Evolutionary conservation across 1,139 yeast genomes (phyloP), one percentile per base, ranked within the genome.

Genomic region (Casaregolazyma lundiana): DNA sequence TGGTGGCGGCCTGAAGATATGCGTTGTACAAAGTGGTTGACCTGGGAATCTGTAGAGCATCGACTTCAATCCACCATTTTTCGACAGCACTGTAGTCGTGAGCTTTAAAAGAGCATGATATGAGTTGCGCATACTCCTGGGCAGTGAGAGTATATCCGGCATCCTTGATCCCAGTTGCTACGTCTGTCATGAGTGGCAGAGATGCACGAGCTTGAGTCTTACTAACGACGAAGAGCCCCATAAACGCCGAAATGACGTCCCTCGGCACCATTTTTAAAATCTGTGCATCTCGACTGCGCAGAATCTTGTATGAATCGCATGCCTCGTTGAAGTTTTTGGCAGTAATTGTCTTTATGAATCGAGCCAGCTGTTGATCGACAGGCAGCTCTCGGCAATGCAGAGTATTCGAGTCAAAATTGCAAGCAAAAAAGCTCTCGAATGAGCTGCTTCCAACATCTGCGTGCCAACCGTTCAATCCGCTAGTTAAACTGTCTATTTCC

Each of bases 11-110:
- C 46, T 46, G 46, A 41, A 66, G 61, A 49, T 66, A 66, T 18
- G 57, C 59, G 52, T 66, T 66, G 69, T 68, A 66, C 37, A 64
- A 56, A 20, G 50, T 54, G 9, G 62, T 51, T 17, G 57, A 56
- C 38, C 54, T 51, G 13, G 50, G 39, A 13, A 54, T 47, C 5
- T 51, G 42, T 9, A 40, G 15, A 7, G 35, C 41, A 21, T 48
- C 46, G 22, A 56, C 50, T 17, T 60, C 59, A 1, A 48, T 36
- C 69, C 69, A 65, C 19, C 61, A 46, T 26, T 41, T 26, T 13
- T 59, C 54, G 7, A 64, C 65, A 2, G 45, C 47, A 1, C 47
- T 44, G 29, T 49, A 46, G 9, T 57, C 50, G 15, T 56, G 53
- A 16, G 60, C 53, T 30, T 57, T 54, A 26, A 58, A 56, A 16